Evolutionary conservation across 345 rosid genomes (phyloP), one percentile per base, ranked within the genome.

Genomic region (Punica granatum): DNA sequence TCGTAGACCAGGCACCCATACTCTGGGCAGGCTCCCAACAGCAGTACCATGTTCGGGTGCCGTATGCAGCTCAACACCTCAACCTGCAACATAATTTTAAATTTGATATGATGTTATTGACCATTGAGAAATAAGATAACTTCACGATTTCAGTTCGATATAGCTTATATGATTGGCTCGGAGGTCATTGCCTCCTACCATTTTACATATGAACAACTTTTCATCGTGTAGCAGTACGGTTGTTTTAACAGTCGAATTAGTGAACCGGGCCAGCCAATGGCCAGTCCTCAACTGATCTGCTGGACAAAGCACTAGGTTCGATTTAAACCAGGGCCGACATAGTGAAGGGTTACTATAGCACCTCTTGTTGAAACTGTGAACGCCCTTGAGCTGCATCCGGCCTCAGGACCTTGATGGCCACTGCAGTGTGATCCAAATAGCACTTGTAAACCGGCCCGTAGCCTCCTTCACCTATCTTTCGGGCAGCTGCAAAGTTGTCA

Each of bases 1-100:
- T 90, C 92, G 1, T 93, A 93, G 65, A 89, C 96, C 65, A 93
- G 76, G 75, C 98, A 90, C 32, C 98, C 97, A 31, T 80, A 86
- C 70, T 93, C 88, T 0, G 92, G 90, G 75, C 97, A 89, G 15
- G 97, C 98, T 33, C 97, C 98, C 7, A 93, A 79, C n/a, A 90
- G 83, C 48, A 89, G 92, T 72, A 93, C 98, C 97, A 93, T 87
- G 82, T 90, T 93, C 61, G 97, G 95, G 77, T 93, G 97, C 56
- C 96, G 77, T 70, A 90, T 93, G 83, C 80, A 78, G 44, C 91
- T 79, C 36, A 93, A 68, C 16, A 93, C 92, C 81, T 93, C 91
- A 62, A 93, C 83, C 92, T 86, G 71, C 71, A 25, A 3, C 26
- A 56, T n/a, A n/a, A n/a, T n/a, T n/a, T n/a, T n/a, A n/a, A n/a